These are phyloP conservation scores for Polyrhizophydium stewartii DNA, from an alignment of 371 early-diverging fungal genomes.

Conservation along the genomic window DNA sequence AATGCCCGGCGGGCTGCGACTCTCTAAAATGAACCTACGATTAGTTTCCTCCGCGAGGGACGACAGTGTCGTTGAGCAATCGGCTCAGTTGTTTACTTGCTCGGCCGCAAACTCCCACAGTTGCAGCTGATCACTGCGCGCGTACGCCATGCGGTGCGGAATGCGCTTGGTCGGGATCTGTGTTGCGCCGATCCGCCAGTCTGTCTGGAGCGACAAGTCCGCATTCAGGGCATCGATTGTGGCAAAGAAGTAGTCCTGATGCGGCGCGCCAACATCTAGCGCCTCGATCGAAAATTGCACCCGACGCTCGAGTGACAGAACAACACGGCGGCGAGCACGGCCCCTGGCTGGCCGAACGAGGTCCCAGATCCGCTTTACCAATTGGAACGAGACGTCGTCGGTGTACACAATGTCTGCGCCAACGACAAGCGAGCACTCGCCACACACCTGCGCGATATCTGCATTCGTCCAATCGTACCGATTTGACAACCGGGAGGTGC, in stretches of 20 bases:
- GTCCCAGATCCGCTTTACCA: not conserved
- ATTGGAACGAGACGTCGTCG: not conserved
- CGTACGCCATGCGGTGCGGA: too few relatives aligned
- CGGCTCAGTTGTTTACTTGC: not conserved
- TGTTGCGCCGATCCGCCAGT: not conserved
- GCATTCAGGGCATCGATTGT: not conserved
- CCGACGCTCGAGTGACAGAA: not conserved
- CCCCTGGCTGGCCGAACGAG: not conserved
- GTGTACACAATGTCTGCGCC: not conserved
- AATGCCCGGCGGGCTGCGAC: constrained; percentile 4
- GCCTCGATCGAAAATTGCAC: not conserved
- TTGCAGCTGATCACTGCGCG: not conserved
- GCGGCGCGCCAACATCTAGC: not conserved
- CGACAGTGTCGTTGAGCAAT: too few relatives aligned
- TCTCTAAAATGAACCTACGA: not conserved
- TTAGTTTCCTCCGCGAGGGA: too few relatives aligned
- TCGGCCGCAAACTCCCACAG: not conserved
- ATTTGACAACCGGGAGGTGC: not conserved
- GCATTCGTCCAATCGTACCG: not conserved
- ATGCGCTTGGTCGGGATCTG: not conserved
- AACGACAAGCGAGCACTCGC: not conserved
- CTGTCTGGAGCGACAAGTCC: not conserved
- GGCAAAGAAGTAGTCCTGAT: not conserved
- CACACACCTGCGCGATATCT: not conserved
- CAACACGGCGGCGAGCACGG: not conserved